A percentile compares a stretch with the other conserved stretches of the same genome.
These are phyloP conservation scores for Russula earlei DNA, from an alignment of 768 basidiomycete species.

Conservation along the genomic window DNA sequence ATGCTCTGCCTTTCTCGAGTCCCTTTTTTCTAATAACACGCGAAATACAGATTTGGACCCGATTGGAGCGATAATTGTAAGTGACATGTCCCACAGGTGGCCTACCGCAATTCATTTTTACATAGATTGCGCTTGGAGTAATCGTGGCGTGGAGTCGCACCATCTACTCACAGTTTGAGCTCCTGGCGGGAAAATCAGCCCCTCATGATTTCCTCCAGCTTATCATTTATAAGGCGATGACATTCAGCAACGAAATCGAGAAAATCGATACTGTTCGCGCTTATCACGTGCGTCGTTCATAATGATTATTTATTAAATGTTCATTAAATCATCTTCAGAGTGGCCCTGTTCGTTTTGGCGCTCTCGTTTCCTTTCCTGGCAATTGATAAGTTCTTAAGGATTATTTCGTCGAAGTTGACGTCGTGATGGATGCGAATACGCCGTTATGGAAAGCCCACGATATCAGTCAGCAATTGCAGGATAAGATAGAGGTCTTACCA, in stretches of 20 bases:
- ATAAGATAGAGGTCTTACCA: slow-evolving; percentile 81
- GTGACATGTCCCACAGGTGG: slow-evolving; percentile 20
- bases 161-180: slow-evolving; percentile 70
- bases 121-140: slow-evolving; percentile 69
- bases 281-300: slow-evolving; percentile 58
- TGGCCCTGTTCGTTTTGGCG: slow-evolving; percentile 54
- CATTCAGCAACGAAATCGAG: slow-evolving; percentile 79
- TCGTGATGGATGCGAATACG: slow-evolving; percentile 85
- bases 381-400: slow-evolving; percentile 35
- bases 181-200: slow-evolving; percentile 87
- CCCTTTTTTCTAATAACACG: neutral
- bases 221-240: slow-evolving; percentile 85
- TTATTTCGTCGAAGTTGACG: slow-evolving; percentile 92
- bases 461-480: slow-evolving; percentile 73
- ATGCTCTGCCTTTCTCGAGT: slow-evolving; percentile 23
- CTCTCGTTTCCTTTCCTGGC: neutral
- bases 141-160: slow-evolving; percentile 71
- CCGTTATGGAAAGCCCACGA: slow-evolving; percentile 88
- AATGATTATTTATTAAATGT: neutral
- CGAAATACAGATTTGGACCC: slow-evolving; percentile 56
- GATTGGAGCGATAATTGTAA: slow-evolving; percentile 63
- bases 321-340: slow-evolving; percentile 34
- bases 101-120: slow-evolving; percentile 5
- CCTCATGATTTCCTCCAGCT: slow-evolving; percentile 86
- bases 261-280: slow-evolving; percentile 88